These are phyloP conservation scores for Carex littledalei DNA, from an alignment of 176 grass and related monocot genomes.

Conservation along the genomic window DNA sequence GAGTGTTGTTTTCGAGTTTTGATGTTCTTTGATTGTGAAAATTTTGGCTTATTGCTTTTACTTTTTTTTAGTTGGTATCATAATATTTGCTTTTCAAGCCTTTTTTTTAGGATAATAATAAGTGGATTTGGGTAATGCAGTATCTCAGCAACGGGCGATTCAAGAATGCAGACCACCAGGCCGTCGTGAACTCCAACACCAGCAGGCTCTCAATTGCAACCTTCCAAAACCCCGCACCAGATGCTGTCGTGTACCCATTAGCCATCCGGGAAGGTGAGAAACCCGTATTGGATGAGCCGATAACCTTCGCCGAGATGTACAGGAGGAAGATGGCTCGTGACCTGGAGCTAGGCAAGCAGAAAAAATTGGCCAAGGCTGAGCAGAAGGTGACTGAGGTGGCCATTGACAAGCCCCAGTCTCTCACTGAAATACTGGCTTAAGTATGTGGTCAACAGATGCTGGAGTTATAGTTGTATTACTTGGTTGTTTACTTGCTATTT, in stretches of 20 bases:
- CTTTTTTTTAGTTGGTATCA: neutral
- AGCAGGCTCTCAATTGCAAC: conserved; percentile 70
- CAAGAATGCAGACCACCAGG: conserved; percentile 93
- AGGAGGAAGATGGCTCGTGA: conserved; percentile 69
- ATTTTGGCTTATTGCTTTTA: neutral
- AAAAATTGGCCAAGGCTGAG: conserved; percentile 60
- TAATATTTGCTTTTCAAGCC: neutral
- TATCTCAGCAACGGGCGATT: conserved; percentile 87
- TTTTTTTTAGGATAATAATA: neutral
- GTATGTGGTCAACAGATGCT: neutral
- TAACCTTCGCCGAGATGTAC: conserved; percentile 92
- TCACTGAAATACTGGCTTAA: conserved; percentile 61
- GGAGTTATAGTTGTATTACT: neutral
- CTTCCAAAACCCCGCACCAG: conserved; percentile 82
- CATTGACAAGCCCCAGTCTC: conserved; percentile 21
- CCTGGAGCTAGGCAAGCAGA: conserved; percentile 60
- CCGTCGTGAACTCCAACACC: conserved; percentile 76
- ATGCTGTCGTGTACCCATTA: conserved; percentile 72
- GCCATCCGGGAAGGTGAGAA: conserved; percentile 71
- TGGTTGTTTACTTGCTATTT: neutral
- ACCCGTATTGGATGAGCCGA: conserved; percentile 55
- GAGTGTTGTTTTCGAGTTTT: neutral
- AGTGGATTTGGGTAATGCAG: conserved; percentile 21
- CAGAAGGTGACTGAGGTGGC: conserved; percentile 3
- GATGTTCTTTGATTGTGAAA: neutral